Conservation (phyloP, 164 flowering plant species). For the Pachysandra terminalis region DNA sequence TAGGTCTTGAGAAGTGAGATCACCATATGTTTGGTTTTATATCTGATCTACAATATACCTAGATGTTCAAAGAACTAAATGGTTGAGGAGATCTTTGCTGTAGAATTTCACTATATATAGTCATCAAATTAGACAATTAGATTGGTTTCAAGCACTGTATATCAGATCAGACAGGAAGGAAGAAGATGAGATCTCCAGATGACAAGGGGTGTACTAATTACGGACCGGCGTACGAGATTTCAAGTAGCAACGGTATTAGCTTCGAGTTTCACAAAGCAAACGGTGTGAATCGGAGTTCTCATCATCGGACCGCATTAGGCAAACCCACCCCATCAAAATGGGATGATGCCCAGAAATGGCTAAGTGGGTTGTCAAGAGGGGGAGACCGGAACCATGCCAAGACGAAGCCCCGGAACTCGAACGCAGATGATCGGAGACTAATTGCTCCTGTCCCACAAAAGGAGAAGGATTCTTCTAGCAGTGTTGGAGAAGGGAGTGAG, state of each 20-base stretch:
- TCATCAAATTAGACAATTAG: neutral
- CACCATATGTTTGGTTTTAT: neutral
- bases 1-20: neutral
- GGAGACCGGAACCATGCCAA: constrained; percentile 43
- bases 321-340: constrained; percentile 94
- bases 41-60: neutral
- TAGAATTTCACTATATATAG: neutral
- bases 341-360: constrained; percentile 99
- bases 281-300: constrained; percentile 35
- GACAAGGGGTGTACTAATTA: constrained; percentile 53
- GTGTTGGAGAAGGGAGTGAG: constrained; percentile 21
- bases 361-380: constrained; percentile 69
- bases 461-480: constrained; percentile 40
- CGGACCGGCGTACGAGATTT: constrained; percentile 37
- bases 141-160: neutral
- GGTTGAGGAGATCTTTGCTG: neutral
- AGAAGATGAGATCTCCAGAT: constrained; percentile 57
- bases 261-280: constrained; percentile 77
- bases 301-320: constrained; percentile 56
- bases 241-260: constrained; percentile 28
- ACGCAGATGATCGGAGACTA: constrained; percentile 80
- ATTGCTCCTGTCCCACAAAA: constrained; percentile 65
- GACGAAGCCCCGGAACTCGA: constrained; percentile 70
- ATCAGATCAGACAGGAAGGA: neutral
- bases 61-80: neutral